Base-by-base conservation (phyloP, 2,329 filamentous ascomycete genomes). In the Akanthomyces lecanii region DNA sequence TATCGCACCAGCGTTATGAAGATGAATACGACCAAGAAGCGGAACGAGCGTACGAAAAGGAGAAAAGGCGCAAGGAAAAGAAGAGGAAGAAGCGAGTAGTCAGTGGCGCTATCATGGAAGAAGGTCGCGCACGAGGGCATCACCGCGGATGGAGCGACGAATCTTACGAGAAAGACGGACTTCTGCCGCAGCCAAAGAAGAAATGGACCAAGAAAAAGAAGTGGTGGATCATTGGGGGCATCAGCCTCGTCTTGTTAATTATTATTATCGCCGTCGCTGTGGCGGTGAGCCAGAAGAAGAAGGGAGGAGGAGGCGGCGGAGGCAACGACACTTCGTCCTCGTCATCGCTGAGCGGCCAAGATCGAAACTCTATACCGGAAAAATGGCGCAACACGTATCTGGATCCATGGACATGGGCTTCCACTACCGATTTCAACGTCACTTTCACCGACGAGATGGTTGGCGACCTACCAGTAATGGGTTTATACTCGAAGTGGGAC, bases 401-500 rank as follows among this genome's bases (percentile, higher is more conserved):
- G 23, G 93, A 99, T 71, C 95, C 95, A 0, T 96, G 92, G 74
- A 87, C 89, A 2, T 99, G 95, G 95, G 89, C 90, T 67, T 89
- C 96, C 69, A 97, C 93, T 0, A 84, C 82, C 0, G 92, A 93
- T 70, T 97, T 98, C 79, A 99, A 99, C 72, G 84, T 94, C 65
- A 98, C 95, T 0, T 99, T 96, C 73, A 99, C 95, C 0, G 86
- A 89, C 65, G 84, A 86, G 56, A 92, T 87, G 16, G 89, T 98
- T 0, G 95, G 95, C 23, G 90, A 89, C 3, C 81, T 99, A n/a
- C 89, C 92, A 0, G 75, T 98, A 64, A 98, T 98, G 87, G 95
- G 95, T 0, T 82, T 99, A 28, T 89, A 90, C 71, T 87, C 86
- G 0, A 82, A 85, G 0, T 99, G 92, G 91, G 89, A 98, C 73